These are phyloP conservation scores for Pseudogymnoascus sp. DNA, from an alignment of 2,329 filamentous ascomycete species.

Conservation along the genomic window DNA sequence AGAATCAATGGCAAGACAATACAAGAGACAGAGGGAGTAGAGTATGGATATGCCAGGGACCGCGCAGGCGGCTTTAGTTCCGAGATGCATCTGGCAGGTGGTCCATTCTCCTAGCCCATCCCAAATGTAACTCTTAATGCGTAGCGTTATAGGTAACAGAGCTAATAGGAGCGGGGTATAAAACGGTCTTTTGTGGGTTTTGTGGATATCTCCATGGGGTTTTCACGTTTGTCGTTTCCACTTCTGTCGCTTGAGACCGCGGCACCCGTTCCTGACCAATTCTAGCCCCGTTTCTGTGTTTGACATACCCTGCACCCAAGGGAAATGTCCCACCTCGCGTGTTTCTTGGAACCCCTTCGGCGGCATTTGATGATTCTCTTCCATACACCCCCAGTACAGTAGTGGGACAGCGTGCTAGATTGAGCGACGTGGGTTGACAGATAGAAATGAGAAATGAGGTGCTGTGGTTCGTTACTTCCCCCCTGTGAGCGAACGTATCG, in stretches of 20 bases:
- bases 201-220: not conserved
- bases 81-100: slow-evolving; percentile 16
- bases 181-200: slow-evolving; percentile 10
- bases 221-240: not conserved
- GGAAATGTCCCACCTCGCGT: not conserved
- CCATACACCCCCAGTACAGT: not conserved
- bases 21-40: not conserved
- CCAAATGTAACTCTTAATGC: not conserved
- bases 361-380: not conserved
- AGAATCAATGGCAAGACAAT: not conserved
- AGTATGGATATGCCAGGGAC: slow-evolving; percentile 1
- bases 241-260: not conserved
- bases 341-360: not conserved
- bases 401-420: not conserved
- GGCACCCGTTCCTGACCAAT: not conserved
- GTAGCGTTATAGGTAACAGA: not conserved
- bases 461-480: not conserved
- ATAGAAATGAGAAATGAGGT: not conserved
- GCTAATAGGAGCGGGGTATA: not conserved
- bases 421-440: not conserved
- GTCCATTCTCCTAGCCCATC: slow-evolving; percentile 18
- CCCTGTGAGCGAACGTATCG: not conserved
- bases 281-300: not conserved
- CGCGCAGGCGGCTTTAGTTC: slow-evolving; percentile 9
- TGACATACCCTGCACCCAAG: slow-evolving; percentile 1